Conservation (phyloP, 2,329 filamentous ascomycete species). For the Alternaria postmessia region DNA sequence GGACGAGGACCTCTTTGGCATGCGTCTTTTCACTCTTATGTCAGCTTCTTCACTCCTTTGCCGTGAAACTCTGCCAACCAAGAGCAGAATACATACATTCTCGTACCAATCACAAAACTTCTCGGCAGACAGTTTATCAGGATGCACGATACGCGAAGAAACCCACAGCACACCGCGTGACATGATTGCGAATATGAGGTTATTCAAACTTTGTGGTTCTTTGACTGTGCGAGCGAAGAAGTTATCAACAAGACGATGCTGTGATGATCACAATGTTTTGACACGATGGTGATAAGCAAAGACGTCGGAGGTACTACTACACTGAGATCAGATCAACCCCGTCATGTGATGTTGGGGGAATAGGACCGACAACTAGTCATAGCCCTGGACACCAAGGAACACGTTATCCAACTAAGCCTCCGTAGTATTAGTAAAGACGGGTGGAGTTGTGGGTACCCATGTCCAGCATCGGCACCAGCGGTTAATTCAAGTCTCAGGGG, state of each 20-base stretch:
- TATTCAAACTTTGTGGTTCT: not conserved
- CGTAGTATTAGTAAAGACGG: not conserved
- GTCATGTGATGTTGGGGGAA: not conserved
- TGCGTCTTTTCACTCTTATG: slow-evolving; percentile 12
- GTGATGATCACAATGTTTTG: not conserved
- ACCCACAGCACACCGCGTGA: slow-evolving; percentile 40
- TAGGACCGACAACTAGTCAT: slow-evolving; percentile 1
- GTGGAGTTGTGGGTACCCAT: not conserved
- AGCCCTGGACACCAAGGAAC: not conserved
- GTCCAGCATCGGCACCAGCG: not conserved
- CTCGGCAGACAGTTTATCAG: slow-evolving; percentile 11
- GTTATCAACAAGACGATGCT: not conserved
- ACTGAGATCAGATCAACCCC: not conserved
- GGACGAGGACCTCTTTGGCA: slow-evolving; percentile 30
- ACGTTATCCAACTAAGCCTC: slow-evolving; percentile 1
- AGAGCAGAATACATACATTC: slow-evolving; percentile 17
- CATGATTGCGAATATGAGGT: slow-evolving; percentile 18
- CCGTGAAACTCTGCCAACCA: not conserved
- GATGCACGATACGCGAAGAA: slow-evolving; percentile 26
- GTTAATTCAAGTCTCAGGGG: not conserved
- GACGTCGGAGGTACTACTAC: not conserved
- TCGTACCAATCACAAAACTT: slow-evolving; percentile 43
- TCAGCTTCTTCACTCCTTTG: not conserved
- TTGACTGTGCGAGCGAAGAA: not conserved
- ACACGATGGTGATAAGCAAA: not conserved